Evolutionary conservation across 2,329 filamentous ascomycete species (phyloP).

Genomic region (Hymenoscyphus fraxineus): DNA sequence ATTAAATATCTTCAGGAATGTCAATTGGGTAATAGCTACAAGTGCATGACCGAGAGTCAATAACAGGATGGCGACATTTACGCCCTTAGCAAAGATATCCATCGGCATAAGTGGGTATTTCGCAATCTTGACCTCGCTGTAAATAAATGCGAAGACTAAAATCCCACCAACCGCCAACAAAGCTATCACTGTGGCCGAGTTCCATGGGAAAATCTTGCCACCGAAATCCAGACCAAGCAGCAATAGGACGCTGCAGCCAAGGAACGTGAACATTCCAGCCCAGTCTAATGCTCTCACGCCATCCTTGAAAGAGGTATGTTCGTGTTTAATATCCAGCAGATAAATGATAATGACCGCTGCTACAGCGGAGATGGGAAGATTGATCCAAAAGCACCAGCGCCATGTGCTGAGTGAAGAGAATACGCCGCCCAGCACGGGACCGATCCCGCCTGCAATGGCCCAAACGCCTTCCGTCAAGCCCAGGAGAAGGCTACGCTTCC

Average conservation of each 20-base stretch:
- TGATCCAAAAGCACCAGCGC: conserved; percentile 23
- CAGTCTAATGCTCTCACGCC: conserved; percentile 54
- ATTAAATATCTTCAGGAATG: not conserved
- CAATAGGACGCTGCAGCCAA: conserved; percentile 35
- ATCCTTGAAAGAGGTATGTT: conserved; percentile 13
- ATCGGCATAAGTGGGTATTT: conserved; percentile 35
- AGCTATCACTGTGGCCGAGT: conserved; percentile 55
- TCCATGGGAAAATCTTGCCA: conserved; percentile 43
- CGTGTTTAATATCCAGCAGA: conserved; percentile 14
- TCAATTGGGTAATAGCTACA: too few relatives aligned
- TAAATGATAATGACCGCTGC: conserved; percentile 10
- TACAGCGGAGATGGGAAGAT: conserved; percentile 20
- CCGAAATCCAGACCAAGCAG: conserved; percentile 14
- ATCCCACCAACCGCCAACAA: conserved; percentile 52
- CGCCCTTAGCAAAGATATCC: conserved; percentile 37
- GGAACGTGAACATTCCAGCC: conserved; percentile 56
- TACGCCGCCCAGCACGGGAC: conserved; percentile 40
- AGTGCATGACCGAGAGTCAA: too few relatives aligned
- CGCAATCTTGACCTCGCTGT: conserved; percentile 44
- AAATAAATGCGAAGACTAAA: conserved; percentile 47
- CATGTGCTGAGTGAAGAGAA: conserved; percentile 40
- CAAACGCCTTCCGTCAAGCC: too few relatives aligned
- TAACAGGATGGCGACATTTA: too few relatives aligned
- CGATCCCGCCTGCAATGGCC: too few relatives aligned
- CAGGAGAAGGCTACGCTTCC: too few relatives aligned